Evolutionary conservation across 2,329 filamentous ascomycete genomes (phyloP).

Genomic region (Cordyceps cateniannulata): DNA sequence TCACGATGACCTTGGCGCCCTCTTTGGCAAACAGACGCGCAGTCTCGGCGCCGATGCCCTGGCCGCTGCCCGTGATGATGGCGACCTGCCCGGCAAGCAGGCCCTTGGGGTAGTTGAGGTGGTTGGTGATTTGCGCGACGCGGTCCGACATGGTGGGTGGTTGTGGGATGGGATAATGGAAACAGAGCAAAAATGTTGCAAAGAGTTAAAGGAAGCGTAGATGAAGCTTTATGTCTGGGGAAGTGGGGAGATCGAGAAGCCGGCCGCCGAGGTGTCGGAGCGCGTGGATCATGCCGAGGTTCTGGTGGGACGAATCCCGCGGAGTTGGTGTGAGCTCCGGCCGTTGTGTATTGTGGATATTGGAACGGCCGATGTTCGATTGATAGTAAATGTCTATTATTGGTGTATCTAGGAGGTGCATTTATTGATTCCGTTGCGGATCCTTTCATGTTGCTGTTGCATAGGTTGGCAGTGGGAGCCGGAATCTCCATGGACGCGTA

Average conservation of each 20-base stretch:
- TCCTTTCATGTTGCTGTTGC: no score
- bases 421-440: no score
- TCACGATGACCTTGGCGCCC: constrained; percentile 76
- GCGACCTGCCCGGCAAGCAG: constrained; percentile 74
- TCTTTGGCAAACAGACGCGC: constrained; percentile 81
- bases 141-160: constrained; percentile 44
- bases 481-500: neutral
- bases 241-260: neutral
- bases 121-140: constrained; percentile 64
- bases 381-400: neutral
- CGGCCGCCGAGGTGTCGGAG: neutral
- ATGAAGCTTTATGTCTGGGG: neutral
- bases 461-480: no score
- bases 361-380: neutral
- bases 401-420: no score
- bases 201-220: no score
- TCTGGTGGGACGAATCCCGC: neutral
- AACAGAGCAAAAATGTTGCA: no score
- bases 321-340: neutral
- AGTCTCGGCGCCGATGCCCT: constrained; percentile 82
- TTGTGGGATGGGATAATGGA: neutral
- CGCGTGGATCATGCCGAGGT: neutral
- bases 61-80: constrained; percentile 80
- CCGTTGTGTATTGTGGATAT: neutral
- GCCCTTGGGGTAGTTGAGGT: constrained; percentile 77